Conservation (phyloP, 2,329 filamentous ascomycete species). For the Neocucurbitaria cava region DNA sequence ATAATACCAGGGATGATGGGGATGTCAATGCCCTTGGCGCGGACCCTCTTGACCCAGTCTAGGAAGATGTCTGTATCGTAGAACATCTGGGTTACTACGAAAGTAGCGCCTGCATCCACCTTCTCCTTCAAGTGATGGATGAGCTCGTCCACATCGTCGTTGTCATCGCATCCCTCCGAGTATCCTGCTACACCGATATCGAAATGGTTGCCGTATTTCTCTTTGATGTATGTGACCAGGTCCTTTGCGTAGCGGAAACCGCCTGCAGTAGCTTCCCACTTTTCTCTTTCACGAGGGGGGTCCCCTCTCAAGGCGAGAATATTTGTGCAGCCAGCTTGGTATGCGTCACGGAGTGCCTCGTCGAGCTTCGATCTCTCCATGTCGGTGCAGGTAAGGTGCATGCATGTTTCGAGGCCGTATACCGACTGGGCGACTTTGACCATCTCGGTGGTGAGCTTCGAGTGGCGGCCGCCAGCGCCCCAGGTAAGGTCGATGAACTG, state of each 20-base stretch:
- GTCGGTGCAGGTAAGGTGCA: slow-evolving; percentile 98
- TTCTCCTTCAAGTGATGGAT: slow-evolving; percentile 97
- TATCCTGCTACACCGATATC: slow-evolving; percentile 98
- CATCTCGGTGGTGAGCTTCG: slow-evolving; percentile 96
- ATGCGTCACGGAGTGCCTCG: slow-evolving; percentile 83
- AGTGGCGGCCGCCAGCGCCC: slow-evolving; percentile 92
- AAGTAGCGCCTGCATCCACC: slow-evolving; percentile 89
- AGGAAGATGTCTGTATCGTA: slow-evolving; percentile 97
- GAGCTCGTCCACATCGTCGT: slow-evolving; percentile 82
- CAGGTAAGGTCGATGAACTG: slow-evolving; percentile 98
- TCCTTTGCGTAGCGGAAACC: slow-evolving; percentile 93
- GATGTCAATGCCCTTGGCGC: slow-evolving; percentile 81
- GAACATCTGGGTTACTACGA: slow-evolving; percentile 99
- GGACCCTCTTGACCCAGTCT: slow-evolving; percentile 85
- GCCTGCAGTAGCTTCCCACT: slow-evolving; percentile 86
- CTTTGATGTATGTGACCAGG: slow-evolving; percentile 81
- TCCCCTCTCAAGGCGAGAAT: slow-evolving; percentile 94
- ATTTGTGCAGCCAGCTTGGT: slow-evolving; percentile 95
- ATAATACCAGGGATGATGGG: slow-evolving; percentile 89
- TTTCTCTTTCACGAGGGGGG: slow-evolving; percentile 89
- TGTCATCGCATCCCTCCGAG: slow-evolving; percentile 93
- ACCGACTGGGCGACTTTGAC: slow-evolving; percentile 93
- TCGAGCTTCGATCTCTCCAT: slow-evolving; percentile 95
- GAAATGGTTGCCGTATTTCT: slow-evolving; percentile 85
- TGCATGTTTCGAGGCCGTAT: slow-evolving; percentile 96